Evolutionary conservation across 331 rosid species (phyloP), one percentile per base, ranked within the genome.

Genomic region (Acacia concinna): DNA sequence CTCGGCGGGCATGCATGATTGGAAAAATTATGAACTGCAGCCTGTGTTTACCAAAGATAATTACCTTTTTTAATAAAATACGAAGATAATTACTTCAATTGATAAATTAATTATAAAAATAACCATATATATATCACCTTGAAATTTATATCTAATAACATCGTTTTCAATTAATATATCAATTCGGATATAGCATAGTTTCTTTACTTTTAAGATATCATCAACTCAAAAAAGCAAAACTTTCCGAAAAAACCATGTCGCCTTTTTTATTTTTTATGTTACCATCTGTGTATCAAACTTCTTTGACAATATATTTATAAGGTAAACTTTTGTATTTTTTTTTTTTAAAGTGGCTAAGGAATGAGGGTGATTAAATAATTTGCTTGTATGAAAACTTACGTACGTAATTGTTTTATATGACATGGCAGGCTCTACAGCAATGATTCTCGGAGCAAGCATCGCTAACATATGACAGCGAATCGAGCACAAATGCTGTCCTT

Each of bases 351-450:
- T n/a, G n/a, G n/a, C n/a, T n/a, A n/a, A n/a, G n/a, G n/a, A n/a
- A n/a, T n/a, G 8, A 1, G 8, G 56, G 56, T 49, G 52, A 46
- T 46, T 12, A 46, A 40, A n/a, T 43, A 11, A 7, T n/a, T 52
- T n/a, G 12, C 27, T 52, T 52, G 10, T n/a, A 0, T n/a, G 59
- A n/a, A n/a, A 52, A 8, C 27, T n/a, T 52, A 52, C n/a, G 27
- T 52, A 52, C n/a, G 27, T 21, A 9, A 54, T 54, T 14, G 67
- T 31, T 30, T 30, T 28, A 67, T 28, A 67, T 84, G 65, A 71
- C 69, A 75, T 90, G 15, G 76, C 84, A 96, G 99, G 99, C 89
- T 96, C 32, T 96, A 93, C 89, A 93, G 98, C n/a, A 89, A 88
- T 0, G 95, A 88, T 17, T 88, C 89, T 27, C 87, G 91, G 83